Percentiles rank a stretch among this genome's conserved stretches.
Evolutionary conservation across 441 rosid genomes (phyloP).

Genomic region (Adansonia madagascariensis): DNA sequence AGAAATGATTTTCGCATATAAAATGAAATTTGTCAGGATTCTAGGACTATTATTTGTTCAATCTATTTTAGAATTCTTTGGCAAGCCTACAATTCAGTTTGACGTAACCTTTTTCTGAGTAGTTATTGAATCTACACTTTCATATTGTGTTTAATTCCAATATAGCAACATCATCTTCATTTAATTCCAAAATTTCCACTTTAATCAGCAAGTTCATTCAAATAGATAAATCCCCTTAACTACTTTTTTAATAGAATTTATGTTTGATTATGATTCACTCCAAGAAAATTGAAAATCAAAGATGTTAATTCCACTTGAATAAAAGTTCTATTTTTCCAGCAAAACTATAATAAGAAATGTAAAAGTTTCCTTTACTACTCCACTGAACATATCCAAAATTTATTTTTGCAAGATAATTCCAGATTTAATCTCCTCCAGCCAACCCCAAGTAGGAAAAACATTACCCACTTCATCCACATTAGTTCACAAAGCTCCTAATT

Average conservation of each 20-base stretch:
- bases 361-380: background rate
- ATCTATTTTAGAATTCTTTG: background rate
- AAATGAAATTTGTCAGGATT: background rate
- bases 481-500: constrained; percentile 13
- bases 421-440: background rate
- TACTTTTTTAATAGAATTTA: background rate
- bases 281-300: background rate
- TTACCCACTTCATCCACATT: background rate
- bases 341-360: background rate
- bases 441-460: background rate
- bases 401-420: background rate
- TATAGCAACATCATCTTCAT: background rate
- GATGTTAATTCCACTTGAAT: background rate
- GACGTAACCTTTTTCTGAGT: background rate
- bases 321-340: background rate
- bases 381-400: background rate
- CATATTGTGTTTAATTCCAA: background rate
- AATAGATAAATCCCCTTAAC: background rate
- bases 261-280: background rate
- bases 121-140: background rate
- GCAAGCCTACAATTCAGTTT: background rate
- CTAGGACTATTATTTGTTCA: background rate
- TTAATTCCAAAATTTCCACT: background rate
- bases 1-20: background rate
- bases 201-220: constrained; percentile 16